phyloP scores from a whole-genome alignment of 1,284 basidiomycete species.

The Pascua sp. region DNA sequence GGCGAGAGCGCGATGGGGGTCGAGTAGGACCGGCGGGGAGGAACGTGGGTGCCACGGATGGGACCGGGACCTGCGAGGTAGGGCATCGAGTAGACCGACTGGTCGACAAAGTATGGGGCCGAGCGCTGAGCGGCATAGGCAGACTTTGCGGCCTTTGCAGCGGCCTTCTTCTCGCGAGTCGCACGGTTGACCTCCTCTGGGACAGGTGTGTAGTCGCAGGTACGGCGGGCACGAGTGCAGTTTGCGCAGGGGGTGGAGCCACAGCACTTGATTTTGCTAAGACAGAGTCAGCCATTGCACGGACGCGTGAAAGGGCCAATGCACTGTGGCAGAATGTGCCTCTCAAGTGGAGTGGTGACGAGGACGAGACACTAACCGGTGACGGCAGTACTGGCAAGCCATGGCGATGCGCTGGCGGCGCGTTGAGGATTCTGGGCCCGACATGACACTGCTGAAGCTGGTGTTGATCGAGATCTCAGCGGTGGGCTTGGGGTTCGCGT shows the following conservation, averaged over 20 bases:
- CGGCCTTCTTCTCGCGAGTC: slow-evolving; percentile 45
- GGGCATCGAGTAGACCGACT: slow-evolving; percentile 31
- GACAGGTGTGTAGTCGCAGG: slow-evolving; percentile 47
- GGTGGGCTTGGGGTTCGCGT: no score
- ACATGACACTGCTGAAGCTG: slow-evolving; percentile 14
- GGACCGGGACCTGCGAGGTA: slow-evolving; percentile 24
- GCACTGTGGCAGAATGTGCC: not conserved
- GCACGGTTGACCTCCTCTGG: slow-evolving; percentile 47
- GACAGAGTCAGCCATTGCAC: slow-evolving; percentile 4
- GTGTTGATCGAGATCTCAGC: not conserved
- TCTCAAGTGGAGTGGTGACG: not conserved
- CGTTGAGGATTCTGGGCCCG: slow-evolving; percentile 23
- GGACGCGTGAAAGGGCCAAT: not conserved
- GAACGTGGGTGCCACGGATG: slow-evolving; percentile 25
- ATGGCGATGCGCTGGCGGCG: slow-evolving; percentile 43
- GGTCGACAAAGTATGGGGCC: slow-evolving; percentile 34
- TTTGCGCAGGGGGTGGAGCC: slow-evolving; percentile 45
- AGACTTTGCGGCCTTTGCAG: slow-evolving; percentile 36
- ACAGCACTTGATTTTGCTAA: slow-evolving; percentile 49
- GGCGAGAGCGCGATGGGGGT: slow-evolving; percentile 29
- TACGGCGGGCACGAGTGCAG: slow-evolving; percentile 43
- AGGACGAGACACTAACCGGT: slow-evolving; percentile 33
- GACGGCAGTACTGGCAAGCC: slow-evolving; percentile 47
- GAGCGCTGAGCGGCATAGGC: slow-evolving; percentile 22
- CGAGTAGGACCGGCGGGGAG: slow-evolving; percentile 35